Evolutionary conservation across 108 stramenopile genomes (phyloP).

Genomic region (Epipyxis sp.): DNA sequence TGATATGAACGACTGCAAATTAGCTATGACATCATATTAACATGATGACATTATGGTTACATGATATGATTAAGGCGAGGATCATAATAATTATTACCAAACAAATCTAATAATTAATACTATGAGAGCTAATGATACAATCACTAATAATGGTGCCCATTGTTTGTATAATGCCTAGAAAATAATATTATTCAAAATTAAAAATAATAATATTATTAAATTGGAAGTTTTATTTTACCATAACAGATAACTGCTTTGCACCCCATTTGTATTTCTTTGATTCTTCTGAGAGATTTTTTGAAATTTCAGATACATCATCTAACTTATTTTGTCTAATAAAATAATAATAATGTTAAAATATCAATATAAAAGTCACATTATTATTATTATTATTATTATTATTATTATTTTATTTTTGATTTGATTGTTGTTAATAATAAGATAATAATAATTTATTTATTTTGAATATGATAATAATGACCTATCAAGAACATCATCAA

Average conservation of each 20-base stretch:
- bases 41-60: too few species aligned
- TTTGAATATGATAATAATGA: not conserved
- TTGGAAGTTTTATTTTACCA: not conserved
- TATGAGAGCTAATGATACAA: slow-evolving; percentile 1
- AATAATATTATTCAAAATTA: not conserved
- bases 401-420: too few species aligned
- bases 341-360: not conserved
- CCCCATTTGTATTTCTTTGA: slow-evolving; percentile 33
- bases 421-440: too few species aligned
- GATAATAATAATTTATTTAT: not conserved
- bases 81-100: not conserved
- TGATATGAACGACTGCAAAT: too few species aligned
- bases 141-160: not conserved
- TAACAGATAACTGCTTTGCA: slow-evolving; percentile 23
- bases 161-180: slow-evolving; percentile 16
- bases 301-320: slow-evolving; percentile 24
- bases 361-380: too few species aligned
- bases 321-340: slow-evolving; percentile 23
- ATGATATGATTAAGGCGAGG: too few species aligned
- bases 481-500: slow-evolving; percentile 57
- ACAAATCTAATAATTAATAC: slow-evolving; percentile 7
- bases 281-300: not conserved
- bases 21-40: too few species aligned
- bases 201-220: not conserved
- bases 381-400: too few species aligned